Base-by-base conservation (phyloP, 108 stramenopile species). In the Nannochloropsis gaditana region DNA sequence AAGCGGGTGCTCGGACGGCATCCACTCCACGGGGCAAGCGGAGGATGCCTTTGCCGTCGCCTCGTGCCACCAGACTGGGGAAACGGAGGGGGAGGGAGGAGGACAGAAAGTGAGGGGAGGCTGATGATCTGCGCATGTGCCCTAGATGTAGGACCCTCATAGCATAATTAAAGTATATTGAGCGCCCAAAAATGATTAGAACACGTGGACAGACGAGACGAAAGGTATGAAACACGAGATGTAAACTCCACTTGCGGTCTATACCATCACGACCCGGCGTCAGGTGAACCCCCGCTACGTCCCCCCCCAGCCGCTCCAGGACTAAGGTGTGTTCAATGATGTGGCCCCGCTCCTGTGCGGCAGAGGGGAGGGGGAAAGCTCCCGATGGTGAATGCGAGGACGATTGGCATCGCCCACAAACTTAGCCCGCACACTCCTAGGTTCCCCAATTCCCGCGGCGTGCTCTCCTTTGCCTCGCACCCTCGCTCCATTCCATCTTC, bases 1-100 rank as follows among this genome's bases (percentile, higher is more conserved):
- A 5, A 90, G 84, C 19, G 86, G 80, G 73, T 84, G 50, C 45
- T 89, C 89, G 9, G 84, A 45, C 79, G 42, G 83, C 8, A 87
- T 80, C 89, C 82, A 83, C 79, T 73, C 85, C 41, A 81, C 83
- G 21, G 21, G 82, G 73, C 86, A 84, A 31, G 21, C 11, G 11
- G 80, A 11, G 41, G 80, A 31, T n/a, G 80, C 21, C 41, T 5
- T 11, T n/a, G 80, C 4, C 5, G 31, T 11, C 11, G 80, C 21
- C 11, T 81, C 41, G 41, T 41, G 80, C 41, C 80, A 81, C 41
- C 41, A 81, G 80, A 81, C 21, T 81, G 19, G 21, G 80, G 41
- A 42, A 41, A 41, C 5, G 41, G 11, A 41, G 19, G 19, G 21
- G 80, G 80, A 9, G 21, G 80, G 5, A 42, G 19, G 41, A 5